A percentile compares a stretch with the other conserved stretches of the same genome.
These are phyloP conservation scores for Cutaneotrichosporon cavernicola DNA, from an alignment of 1,284 basidiomycete genomes.

Conservation along the genomic window DNA sequence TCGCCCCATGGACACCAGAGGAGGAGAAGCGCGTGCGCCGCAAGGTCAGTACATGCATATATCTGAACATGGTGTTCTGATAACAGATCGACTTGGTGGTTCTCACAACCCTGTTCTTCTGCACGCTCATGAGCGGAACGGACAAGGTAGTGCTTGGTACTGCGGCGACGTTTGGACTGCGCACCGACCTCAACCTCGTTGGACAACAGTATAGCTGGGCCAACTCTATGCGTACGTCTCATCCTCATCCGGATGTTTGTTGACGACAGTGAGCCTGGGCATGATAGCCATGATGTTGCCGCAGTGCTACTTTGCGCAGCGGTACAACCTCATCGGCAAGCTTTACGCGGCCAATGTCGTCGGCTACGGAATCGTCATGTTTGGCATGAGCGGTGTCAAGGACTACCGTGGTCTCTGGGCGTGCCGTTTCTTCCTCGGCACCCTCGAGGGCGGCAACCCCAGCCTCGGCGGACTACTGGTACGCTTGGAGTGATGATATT, in stretches of 20 bases:
- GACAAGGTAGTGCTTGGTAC: slow-evolving; percentile 37
- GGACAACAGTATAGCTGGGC: slow-evolving; percentile 31
- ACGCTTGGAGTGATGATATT: not conserved
- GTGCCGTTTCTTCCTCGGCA: slow-evolving; percentile 28
- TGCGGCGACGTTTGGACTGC: slow-evolving; percentile 42
- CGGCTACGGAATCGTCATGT: slow-evolving; percentile 24
- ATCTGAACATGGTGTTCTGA: not conserved
- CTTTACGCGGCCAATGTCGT: slow-evolving; percentile 20
- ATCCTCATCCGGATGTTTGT: too few relatives aligned
- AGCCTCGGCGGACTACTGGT: slow-evolving; percentile 7
- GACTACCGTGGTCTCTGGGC: slow-evolving; percentile 20
- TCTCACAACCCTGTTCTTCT: slow-evolving; percentile 21
- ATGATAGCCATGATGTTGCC: not conserved
- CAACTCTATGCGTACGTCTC: slow-evolving; percentile 24
- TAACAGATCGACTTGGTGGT: slow-evolving; percentile 28
- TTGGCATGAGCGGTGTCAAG: slow-evolving; percentile 17
- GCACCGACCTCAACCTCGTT: slow-evolving; percentile 18
- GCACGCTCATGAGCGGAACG: slow-evolving; percentile 13
- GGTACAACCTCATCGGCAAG: slow-evolving; percentile 3
- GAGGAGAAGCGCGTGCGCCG: slow-evolving; percentile 29
- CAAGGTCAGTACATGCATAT: not conserved
- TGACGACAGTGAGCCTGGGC: not conserved
- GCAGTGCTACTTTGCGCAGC: not conserved
- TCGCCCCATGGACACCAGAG: slow-evolving; percentile 30
- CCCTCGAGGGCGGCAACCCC: slow-evolving; percentile 21